A percentile compares a stretch with the other conserved stretches of the same genome.
Evolutionary conservation across 805 yeast genomes (phyloP).

Genomic region (Candida mattraensis): DNA sequence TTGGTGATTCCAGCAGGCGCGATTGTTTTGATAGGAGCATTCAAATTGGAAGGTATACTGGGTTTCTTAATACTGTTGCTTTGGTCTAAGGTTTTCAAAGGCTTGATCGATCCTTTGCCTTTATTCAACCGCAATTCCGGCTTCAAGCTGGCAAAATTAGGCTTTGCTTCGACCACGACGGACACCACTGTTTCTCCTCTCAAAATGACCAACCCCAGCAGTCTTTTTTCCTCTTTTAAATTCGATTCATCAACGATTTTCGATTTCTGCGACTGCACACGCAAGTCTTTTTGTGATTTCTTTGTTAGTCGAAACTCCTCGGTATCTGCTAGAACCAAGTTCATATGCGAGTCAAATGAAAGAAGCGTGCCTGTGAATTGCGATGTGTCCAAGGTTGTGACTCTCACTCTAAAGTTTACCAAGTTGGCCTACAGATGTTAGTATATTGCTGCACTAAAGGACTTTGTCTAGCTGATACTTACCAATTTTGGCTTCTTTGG

Average conservation of each 20-base stretch:
- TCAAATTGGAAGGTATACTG: conserved; percentile 9
- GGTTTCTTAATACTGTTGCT: conserved; percentile 2
- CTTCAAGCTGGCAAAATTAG: conserved; percentile 34
- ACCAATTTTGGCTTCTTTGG: conserved; percentile 48
- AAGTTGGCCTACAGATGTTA: conserved; percentile 52
- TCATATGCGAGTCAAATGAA: conserved; percentile 89
- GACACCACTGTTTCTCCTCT: conserved; percentile 88
- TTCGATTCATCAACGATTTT: conserved; percentile 33
- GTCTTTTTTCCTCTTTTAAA: conserved; percentile 65
- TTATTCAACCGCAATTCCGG: conserved; percentile 33
- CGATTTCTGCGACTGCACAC: conserved; percentile 10
- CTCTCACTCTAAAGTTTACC: conserved; percentile 69
- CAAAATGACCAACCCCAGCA: conserved; percentile 76
- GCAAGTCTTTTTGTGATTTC: conserved; percentile 41
- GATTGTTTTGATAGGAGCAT: conserved; percentile 20
- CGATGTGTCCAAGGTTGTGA: conserved; percentile 74
- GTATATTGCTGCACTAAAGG: no score
- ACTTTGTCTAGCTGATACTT: conserved; percentile 16
- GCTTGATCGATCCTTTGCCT: conserved; percentile 34
- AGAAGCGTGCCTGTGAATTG: conserved; percentile 76
- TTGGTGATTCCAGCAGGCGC: conserved; percentile 22
- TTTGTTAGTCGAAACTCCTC: conserved; percentile 80
- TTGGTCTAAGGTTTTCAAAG: conserved; percentile 25
- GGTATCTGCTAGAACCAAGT: conserved; percentile 78
- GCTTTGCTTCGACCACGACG: conserved; percentile 66